Conservation (phyloP, 768 basidiomycete genomes). For the Russula compacta region DNA sequence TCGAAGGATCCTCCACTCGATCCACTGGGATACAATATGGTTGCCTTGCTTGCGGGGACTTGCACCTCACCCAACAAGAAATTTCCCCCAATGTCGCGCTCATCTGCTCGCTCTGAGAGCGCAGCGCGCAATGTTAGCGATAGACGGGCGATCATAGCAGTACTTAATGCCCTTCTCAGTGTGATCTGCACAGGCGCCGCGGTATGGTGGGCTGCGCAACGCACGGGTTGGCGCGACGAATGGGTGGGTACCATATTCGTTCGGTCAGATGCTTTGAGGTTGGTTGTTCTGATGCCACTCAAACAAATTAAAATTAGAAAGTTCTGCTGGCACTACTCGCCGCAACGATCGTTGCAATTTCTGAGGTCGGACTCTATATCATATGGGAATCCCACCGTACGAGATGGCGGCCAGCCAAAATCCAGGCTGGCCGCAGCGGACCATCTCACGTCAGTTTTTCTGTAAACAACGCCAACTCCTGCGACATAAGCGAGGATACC, state of each 20-base stretch:
- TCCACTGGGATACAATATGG: slow-evolving; percentile 53
- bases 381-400: slow-evolving; percentile 53
- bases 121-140: slow-evolving; percentile 43
- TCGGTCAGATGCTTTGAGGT: background rate
- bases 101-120: slow-evolving; percentile 39
- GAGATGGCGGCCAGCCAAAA: background rate
- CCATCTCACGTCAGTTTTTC: background rate
- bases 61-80: slow-evolving; percentile 70
- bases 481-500: background rate
- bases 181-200: slow-evolving; percentile 57
- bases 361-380: slow-evolving; percentile 62
- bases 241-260: slow-evolving; percentile 45
- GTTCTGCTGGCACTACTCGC: slow-evolving; percentile 53
- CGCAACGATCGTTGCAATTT: slow-evolving; percentile 56
- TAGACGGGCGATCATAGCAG: slow-evolving; percentile 54
- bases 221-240: slow-evolving; percentile 57
- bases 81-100: slow-evolving; percentile 40
- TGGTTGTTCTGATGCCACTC: slow-evolving; percentile 1
- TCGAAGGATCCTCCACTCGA: slow-evolving; percentile 39
- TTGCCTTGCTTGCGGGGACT: slow-evolving; percentile 68
- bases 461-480: background rate
- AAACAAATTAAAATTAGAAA: slow-evolving; percentile 26
- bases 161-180: slow-evolving; percentile 66
- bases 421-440: background rate
- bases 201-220: slow-evolving; percentile 63